Conservation (phyloP, 495 filamentous ascomycete species). For the Tetracladium setigerum region DNA sequence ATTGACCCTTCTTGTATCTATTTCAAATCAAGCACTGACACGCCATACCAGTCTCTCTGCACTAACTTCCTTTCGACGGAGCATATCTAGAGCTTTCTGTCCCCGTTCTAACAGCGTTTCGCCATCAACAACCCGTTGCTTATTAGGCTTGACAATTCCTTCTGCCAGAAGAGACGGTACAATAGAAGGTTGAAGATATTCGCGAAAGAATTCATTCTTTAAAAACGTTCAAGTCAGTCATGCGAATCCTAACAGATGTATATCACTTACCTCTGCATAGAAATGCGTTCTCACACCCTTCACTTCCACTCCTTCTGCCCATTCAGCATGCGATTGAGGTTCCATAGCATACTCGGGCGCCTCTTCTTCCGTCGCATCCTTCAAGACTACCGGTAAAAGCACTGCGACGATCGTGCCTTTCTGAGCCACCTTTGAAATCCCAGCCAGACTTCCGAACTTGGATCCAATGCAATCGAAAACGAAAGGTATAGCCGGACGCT, state of each 20-base stretch:
- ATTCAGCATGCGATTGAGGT: conserved; percentile 25
- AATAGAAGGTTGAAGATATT: conserved; percentile 39
- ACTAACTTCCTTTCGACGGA: conserved; percentile 34
- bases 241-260: neutral
- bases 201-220: conserved; percentile 43
- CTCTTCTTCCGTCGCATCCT: conserved; percentile 29
- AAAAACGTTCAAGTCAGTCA: neutral
- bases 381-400: conserved; percentile 43
- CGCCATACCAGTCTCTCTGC: conserved; percentile 45
- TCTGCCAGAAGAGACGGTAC: conserved; percentile 38
- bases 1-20: no score
- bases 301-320: conserved; percentile 40
- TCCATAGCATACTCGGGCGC: conserved; percentile 40
- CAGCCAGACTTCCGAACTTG: conserved; percentile 28
- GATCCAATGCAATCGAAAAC: conserved; percentile 50
- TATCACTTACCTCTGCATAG: conserved; percentile 33
- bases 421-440: conserved; percentile 35
- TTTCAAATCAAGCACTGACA: conserved; percentile 23
- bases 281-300: conserved; percentile 40
- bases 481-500: conserved; percentile 26
- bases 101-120: conserved; percentile 40
- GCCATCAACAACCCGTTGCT: conserved; percentile 37
- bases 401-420: conserved; percentile 38
- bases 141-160: conserved; percentile 38
- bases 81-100: conserved; percentile 32